Evolutionary conservation across 164 flowering plant genomes (phyloP).

Genomic region (Vitis rupestris): DNA sequence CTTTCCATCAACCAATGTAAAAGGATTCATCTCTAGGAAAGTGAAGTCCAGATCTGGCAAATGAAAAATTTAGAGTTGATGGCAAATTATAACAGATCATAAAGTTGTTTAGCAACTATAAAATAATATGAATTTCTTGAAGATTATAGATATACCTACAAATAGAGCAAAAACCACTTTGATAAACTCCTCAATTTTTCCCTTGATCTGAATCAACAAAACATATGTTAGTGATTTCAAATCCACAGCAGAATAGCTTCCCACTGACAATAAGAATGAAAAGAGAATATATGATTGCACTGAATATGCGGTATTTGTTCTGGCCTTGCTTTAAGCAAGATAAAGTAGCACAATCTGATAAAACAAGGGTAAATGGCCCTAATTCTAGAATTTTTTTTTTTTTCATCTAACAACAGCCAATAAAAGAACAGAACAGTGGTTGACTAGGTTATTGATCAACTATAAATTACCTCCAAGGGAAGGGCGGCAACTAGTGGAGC

Average conservation of each 20-base stretch:
- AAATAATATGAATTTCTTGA: not conserved
- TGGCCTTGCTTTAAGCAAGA: not conserved
- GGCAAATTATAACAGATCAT: not conserved
- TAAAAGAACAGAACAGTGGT: not conserved
- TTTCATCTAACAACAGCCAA: not conserved
- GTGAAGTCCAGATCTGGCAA: constrained; percentile 89
- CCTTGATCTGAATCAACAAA: constrained; percentile 48
- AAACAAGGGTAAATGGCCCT: not conserved
- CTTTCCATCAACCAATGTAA: constrained; percentile 85
- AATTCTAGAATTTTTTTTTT: not conserved
- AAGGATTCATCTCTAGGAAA: constrained; percentile 98
- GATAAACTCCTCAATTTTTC: constrained; percentile 64
- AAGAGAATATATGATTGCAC: not conserved
- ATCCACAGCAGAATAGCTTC: not conserved
- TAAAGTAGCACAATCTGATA: not conserved
- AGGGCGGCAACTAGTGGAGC: constrained; percentile 90
- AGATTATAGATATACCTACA: constrained; percentile 42
- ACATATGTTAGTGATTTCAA: not conserved
- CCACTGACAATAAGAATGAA: no score
- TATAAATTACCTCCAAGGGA: constrained; percentile 73
- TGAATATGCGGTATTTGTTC: not conserved
- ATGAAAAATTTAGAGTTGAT: constrained; percentile 9
- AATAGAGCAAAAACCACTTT: constrained; percentile 59
- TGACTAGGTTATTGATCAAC: not conserved
- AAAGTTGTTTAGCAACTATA: not conserved